A percentile compares a stretch with the other conserved stretches of the same genome.
Conservation (phyloP, 805 yeast species). For the Candida succiphila region DNA sequence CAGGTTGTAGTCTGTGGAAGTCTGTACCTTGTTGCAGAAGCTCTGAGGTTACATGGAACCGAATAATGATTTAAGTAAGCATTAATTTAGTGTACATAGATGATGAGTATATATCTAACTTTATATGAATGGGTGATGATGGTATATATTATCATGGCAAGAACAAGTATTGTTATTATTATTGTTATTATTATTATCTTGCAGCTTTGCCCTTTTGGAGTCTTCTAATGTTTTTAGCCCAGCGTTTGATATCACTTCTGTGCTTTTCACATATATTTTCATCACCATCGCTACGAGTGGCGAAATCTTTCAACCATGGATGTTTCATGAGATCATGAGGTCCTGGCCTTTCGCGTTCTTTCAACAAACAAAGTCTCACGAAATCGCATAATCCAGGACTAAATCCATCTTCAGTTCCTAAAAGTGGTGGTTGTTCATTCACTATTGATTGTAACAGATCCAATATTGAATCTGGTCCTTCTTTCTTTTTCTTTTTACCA, state of each 20-base stretch:
- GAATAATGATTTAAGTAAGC: too few relatives aligned
- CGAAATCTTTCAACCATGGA: constrained; percentile 20
- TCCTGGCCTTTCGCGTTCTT: constrained; percentile 64
- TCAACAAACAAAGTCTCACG: constrained; percentile 64
- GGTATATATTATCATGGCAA: too few relatives aligned
- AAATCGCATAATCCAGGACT: constrained; percentile 50
- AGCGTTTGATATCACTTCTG: constrained; percentile 19
- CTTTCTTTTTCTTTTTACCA: constrained; percentile 11
- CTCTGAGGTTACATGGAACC: constrained; percentile 25
- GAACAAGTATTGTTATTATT: too few relatives aligned
- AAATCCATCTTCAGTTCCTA: constrained; percentile 35
- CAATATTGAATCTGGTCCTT: constrained; percentile 72
- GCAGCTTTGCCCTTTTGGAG: constrained; percentile 25
- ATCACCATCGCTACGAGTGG: constrained; percentile 24
- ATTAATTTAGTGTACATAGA: neutral
- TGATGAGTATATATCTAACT: neutral
- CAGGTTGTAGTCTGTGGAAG: constrained; percentile 57
- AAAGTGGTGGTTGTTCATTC: constrained; percentile 80
- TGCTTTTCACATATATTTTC: constrained; percentile 12
- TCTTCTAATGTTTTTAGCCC: constrained; percentile 27
- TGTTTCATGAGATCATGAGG: constrained; percentile 57
- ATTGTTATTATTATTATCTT: constrained; percentile 2
- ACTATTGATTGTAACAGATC: constrained; percentile 90
- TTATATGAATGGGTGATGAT: too few relatives aligned
- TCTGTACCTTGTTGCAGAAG: constrained; percentile 54